Evolutionary conservation across 1,139 yeast genomes (phyloP).

Genomic region (Hyphopichia burtonii): DNA sequence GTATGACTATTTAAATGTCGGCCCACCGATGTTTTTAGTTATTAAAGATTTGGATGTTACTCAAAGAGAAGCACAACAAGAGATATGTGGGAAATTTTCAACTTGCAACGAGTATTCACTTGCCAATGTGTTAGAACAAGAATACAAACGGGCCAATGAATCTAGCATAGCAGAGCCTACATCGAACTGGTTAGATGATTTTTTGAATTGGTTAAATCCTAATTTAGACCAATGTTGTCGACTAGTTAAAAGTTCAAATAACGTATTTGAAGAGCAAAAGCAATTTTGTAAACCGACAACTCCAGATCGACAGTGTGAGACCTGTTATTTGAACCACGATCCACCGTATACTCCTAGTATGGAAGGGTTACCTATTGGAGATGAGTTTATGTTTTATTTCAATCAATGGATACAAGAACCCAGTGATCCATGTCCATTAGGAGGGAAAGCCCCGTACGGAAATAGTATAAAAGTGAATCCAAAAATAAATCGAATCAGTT

Average conservation of each 20-base stretch:
- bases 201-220: conserved; percentile 83
- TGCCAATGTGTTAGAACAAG: conserved; percentile 85
- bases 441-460: conserved; percentile 92
- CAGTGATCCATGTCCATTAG: conserved; percentile 91
- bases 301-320: conserved; percentile 70
- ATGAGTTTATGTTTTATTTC: conserved; percentile 71
- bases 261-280: conserved; percentile 8
- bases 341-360: conserved; percentile 69
- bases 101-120: conserved; percentile 78
- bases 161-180: conserved; percentile 80
- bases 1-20: conserved; percentile 71
- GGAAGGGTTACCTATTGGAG: conserved; percentile 81
- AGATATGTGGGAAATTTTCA: conserved; percentile 83
- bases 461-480: conserved; percentile 49
- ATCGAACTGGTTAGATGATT: conserved; percentile 93
- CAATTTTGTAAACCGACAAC: conserved; percentile 68
- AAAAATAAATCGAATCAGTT: conserved; percentile 32
- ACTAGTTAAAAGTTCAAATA: conserved; percentile 39
- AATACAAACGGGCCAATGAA: conserved; percentile 59
- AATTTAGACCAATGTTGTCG: conserved; percentile 84
- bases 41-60: conserved; percentile 67
- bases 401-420: conserved; percentile 81
- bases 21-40: conserved; percentile 90
- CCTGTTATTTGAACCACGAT: conserved; percentile 52
- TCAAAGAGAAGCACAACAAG: conserved; percentile 58